phyloP scores from a whole-genome alignment of 164 flowering plant species.

The Umbellularia californica region DNA sequence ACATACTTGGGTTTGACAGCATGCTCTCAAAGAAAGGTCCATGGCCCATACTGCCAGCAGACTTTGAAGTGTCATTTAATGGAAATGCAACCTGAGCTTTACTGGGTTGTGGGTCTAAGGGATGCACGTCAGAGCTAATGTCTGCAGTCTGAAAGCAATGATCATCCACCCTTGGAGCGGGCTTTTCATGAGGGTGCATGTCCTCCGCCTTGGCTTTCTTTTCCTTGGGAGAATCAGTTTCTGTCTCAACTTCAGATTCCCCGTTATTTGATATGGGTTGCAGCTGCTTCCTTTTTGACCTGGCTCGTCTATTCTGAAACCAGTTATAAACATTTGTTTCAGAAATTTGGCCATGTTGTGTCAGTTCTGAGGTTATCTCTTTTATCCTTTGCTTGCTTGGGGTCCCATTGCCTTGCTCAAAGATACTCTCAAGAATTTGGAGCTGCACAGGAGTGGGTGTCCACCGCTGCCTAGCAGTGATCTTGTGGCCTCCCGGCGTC shows the following conservation, averaged over 20 bases:
- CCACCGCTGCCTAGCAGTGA: conserved; percentile 95
- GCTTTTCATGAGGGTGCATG: conserved; percentile 28
- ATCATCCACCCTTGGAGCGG: conserved; percentile 39
- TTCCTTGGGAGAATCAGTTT: conserved; percentile 60
- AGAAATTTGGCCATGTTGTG: conserved; percentile 83
- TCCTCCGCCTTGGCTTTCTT: conserved; percentile 55
- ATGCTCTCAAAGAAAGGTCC: conserved; percentile 46
- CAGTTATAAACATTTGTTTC: conserved; percentile 93
- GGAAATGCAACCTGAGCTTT: conserved; percentile 36
- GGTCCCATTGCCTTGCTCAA: conserved; percentile 87
- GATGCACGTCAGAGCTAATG: conserved; percentile 46
- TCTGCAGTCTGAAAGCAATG: conserved; percentile 59
- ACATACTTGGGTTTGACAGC: conserved; percentile 19
- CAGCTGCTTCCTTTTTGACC: conserved; percentile 76
- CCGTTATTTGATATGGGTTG: conserved; percentile 25
- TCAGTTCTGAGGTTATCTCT: conserved; percentile 60
- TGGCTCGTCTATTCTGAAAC: conserved; percentile 91
- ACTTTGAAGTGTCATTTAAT: conserved; percentile 33
- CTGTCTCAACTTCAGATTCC: conserved; percentile 69
- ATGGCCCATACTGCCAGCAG: conserved; percentile 33
- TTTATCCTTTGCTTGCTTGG: conserved; percentile 90
- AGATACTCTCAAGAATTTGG: conserved; percentile 85
- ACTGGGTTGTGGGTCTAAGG: conserved; percentile 33
- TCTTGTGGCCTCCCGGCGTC: conserved; percentile 66
- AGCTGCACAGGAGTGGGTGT: conserved; percentile 95